Evolutionary conservation across 2,329 filamentous ascomycete species (phyloP).

Genomic region (Epichloe brachyelytri): DNA sequence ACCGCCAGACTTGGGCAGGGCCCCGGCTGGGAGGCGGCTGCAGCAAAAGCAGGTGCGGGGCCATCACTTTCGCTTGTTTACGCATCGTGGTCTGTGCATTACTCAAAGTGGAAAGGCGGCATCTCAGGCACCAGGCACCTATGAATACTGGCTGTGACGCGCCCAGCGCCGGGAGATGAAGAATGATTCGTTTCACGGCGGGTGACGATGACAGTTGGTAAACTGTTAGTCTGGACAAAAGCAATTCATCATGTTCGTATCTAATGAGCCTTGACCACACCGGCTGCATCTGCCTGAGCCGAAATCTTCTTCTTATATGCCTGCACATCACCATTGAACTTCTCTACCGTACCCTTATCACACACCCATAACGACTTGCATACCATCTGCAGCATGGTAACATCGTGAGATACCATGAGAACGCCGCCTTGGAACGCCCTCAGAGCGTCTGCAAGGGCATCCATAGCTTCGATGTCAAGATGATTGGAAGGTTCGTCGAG

Average conservation of each 20-base stretch:
- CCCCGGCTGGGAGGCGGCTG: conserved; percentile 7
- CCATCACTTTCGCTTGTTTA: conserved; percentile 24
- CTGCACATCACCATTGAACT: conserved; percentile 90
- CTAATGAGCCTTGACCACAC: conserved; percentile 62
- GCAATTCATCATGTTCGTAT: neutral
- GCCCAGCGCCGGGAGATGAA: no score
- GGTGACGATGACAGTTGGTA: no score
- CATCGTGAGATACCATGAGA: conserved; percentile 97
- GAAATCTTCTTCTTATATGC: conserved; percentile 95
- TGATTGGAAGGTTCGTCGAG: conserved; percentile 98
- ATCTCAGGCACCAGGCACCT: conserved; percentile 1
- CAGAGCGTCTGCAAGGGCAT: conserved; percentile 76
- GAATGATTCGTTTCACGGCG: no score
- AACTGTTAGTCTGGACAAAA: neutral
- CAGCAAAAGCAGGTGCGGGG: conserved; percentile 11
- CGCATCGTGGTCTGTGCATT: conserved; percentile 15
- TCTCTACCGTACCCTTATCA: conserved; percentile 84
- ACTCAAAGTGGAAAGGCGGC: conserved; percentile 17
- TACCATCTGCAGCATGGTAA: conserved; percentile 95
- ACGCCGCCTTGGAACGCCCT: conserved; percentile 86
- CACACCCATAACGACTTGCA: conserved; percentile 95
- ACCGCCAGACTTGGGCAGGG: conserved; percentile 12
- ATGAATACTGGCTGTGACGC: neutral
- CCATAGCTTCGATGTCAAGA: conserved; percentile 98
- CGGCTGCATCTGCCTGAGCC: conserved; percentile 75